A percentile compares a stretch with the other conserved stretches of the same genome.
These are phyloP conservation scores for Ligustrum vulgare DNA, from an alignment of 257 asterid genomes.

Conservation along the genomic window DNA sequence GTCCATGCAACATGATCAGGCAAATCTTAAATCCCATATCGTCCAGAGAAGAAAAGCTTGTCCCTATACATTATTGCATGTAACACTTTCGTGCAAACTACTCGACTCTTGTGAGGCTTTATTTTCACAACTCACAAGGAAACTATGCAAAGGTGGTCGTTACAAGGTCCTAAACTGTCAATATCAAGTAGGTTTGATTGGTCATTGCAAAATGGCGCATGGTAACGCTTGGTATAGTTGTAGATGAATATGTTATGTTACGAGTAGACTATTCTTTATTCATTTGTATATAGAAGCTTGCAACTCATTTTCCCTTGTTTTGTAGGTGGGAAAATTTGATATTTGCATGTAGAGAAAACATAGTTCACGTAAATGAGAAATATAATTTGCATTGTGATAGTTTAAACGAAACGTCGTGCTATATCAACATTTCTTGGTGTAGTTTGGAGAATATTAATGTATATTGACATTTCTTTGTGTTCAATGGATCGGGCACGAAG, in stretches of 20 bases:
- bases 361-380: not conserved
- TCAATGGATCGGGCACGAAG: not conserved
- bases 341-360: not conserved
- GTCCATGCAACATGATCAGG: constrained; percentile 36
- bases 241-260: not conserved
- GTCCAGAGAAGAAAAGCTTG: not conserved
- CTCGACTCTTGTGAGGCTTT: not conserved
- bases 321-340: constrained; percentile 31
- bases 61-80: not conserved
- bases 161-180: not conserved
- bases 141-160: not conserved
- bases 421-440: not conserved
- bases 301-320: constrained; percentile 39
- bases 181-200: not conserved
- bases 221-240: not conserved
- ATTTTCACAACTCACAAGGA: not conserved
- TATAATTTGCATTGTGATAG: not conserved
- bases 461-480: not conserved
- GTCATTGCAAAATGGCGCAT: constrained; percentile 9
- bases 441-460: not conserved
- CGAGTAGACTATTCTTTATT: constrained; percentile 58
- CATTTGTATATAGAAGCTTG: constrained; percentile 33
- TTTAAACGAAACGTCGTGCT: not conserved
- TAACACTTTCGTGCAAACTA: not conserved
- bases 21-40: not conserved